A percentile compares a stretch with the other conserved stretches of the same genome.
Evolutionary conservation across 2,329 filamentous ascomycete species (phyloP).

Genomic region (Huntiella decipiens): DNA sequence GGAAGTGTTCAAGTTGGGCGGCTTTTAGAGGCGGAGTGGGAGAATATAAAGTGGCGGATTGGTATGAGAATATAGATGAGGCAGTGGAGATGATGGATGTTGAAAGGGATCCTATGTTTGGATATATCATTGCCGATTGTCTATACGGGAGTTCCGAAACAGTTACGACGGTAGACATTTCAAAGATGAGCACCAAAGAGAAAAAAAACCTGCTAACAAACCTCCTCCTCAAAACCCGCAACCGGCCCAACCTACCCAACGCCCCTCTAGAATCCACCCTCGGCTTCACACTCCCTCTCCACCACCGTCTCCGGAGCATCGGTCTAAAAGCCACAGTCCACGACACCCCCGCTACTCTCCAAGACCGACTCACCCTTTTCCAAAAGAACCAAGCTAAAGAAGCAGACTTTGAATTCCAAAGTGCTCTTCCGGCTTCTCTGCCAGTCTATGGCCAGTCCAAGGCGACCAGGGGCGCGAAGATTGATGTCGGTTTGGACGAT

Average conservation of each 20-base stretch:
- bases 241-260: not conserved
- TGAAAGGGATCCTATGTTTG: not conserved
- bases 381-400: conserved; percentile 2
- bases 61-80: conserved; percentile 7
- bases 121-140: too few species aligned
- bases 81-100: conserved; percentile 1
- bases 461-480: conserved; percentile 10
- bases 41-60: conserved; percentile 5
- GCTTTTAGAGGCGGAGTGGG: conserved; percentile 1
- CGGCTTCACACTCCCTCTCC: not conserved
- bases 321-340: conserved; percentile 9
- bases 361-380: conserved; percentile 2
- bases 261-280: not conserved
- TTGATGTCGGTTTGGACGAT: conserved; percentile 13
- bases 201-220: not conserved
- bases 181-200: not conserved
- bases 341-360: not conserved
- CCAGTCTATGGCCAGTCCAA: conserved; percentile 10
- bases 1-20: conserved; percentile 2
- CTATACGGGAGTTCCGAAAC: too few species aligned
- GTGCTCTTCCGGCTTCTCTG: conserved; percentile 10
- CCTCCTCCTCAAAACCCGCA: not conserved
- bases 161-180: too few species aligned
- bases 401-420: conserved; percentile 14
- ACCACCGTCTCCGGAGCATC: conserved; percentile 5